Base-by-base conservation (phyloP, 1,284 basidiomycete genomes). In the Polyporus tsugae region DNA sequence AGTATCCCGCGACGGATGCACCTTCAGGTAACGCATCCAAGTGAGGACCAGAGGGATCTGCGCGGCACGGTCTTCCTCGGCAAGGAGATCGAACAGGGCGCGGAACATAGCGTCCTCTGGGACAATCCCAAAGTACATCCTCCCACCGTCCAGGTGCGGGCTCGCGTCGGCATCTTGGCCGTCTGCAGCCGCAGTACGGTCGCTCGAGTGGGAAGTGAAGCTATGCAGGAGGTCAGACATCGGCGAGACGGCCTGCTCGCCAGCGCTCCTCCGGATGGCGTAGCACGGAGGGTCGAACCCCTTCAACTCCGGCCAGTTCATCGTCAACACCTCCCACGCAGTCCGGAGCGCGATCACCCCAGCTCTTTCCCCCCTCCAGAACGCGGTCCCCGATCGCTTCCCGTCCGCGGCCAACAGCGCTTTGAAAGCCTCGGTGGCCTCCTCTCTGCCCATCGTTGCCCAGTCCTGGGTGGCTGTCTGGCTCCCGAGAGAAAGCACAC, bases 21-120 rank as follows among this genome's bases (percentile, higher is more conserved):
- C 80, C 0, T 79, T 78, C 17, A 94, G 75, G 25, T 81, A 82
- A 2, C 86, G 85, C 93, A 95, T 95, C 93, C 94, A 96, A 6
- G 87, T 89, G 1, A 97, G 80, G 2, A 85, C 83, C n/a, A 87
- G 82, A 0, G 94, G 89, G 42, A 96, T 90, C 75, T 93, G 89
- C 0, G 80, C 77, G 3, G 86, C 81, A 0, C 82, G 83, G 1
- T 79, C 77, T 53, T 85, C 83, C 4, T 86, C 78, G 0, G 88
- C 89, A 13, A 94, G 84, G 0, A 96, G 82, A 39, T 84, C 77
- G 59, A 96, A 84, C 75, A 93, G 92, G 9, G 88, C 76, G 35
- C 87, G 82, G 76, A 90, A 94, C 15, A 85, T 84, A 22, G 73
- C 73, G 57, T 83, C 81, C 53, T 82, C 82, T 0, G 89, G 89